Conservation (phyloP, 164 flowering plant species). For the Malania oleifera region DNA sequence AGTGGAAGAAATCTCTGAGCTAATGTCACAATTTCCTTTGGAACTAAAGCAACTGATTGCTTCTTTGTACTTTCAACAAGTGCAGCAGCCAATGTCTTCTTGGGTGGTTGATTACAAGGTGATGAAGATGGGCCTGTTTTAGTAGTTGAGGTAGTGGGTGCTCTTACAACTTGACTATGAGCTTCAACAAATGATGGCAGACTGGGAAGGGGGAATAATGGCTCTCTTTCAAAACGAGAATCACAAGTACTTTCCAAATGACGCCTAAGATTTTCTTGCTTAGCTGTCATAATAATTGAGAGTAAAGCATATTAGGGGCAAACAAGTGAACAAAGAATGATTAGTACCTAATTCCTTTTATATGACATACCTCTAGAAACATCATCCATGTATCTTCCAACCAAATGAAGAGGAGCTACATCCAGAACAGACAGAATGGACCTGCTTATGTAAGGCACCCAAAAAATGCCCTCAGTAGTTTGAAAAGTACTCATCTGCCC, state of each 20-base stretch:
- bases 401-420: conserved; percentile 77
- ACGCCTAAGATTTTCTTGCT: conserved; percentile 36
- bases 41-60: conserved; percentile 81
- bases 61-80: conserved; percentile 81
- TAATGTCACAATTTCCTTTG: conserved; percentile 59
- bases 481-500: conserved; percentile 17
- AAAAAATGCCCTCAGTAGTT: conserved; percentile 23
- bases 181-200: conserved; percentile 21
- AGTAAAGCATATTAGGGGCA: conserved; percentile 5
- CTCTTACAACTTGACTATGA: conserved; percentile 23
- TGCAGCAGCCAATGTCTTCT: conserved; percentile 80
- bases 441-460: conserved; percentile 56
- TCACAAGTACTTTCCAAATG: conserved; percentile 35
- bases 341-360: conserved; percentile 3
- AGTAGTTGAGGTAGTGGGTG: conserved; percentile 11
- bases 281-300: conserved; percentile 45
- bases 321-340: conserved; percentile 11
- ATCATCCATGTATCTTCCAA: conserved; percentile 59
- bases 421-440: conserved; percentile 64
- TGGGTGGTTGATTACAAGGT: conserved; percentile 34
- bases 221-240: conserved; percentile 42
- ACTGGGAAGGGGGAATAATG: conserved; percentile 61
- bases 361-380: conserved; percentile 52
- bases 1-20: conserved; percentile 61
- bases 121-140: conserved; percentile 21